Base-by-base conservation (phyloP, 495 filamentous ascomycete species). In the Aspergillus homomorphus region DNA sequence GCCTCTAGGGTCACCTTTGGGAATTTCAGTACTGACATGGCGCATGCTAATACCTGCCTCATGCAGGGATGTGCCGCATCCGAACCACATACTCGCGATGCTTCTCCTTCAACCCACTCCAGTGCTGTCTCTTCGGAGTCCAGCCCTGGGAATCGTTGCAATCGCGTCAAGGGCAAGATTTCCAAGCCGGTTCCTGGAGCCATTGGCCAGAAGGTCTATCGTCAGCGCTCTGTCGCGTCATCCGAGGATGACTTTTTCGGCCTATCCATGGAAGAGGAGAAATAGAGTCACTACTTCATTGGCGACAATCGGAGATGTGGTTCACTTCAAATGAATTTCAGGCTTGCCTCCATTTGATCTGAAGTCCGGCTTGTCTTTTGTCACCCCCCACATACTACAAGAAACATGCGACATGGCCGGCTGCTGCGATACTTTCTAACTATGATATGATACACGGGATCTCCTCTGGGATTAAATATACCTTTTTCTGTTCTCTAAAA, bases 41-140 rank as follows among this genome's bases (percentile, higher is more conserved):
- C 33, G 33, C 33, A 38, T 43, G 61, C 64, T 44, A 44, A 58
- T 33, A 15, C 56, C 19, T 57, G 54, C 21, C 48, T 42, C 28
- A 22, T 41, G 44, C 56, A 53, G 24, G 63, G 56, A 42, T 53
- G 53, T n/a, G 44, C 42, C 23, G 30, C 49, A 5, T 64, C 61
- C 4, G 61, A 64, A 19, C 46, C 67, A 50, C 59, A 62, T n/a
- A 61, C 57, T 42, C 67, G 67, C 8, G 58, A 53, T 33, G 53
- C 30, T 19, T 67, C 67, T 9, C 67, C 67, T 4, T 63, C 60
- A n/a, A 51, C 51, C 18, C 55, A 59, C 28, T 60, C 61, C 3
- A 42, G 49, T 12, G 51, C 51, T 30, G 24, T 49, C 2, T 63
- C 60, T 4, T 60, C 63, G 10, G 55, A 56, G 19, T 53, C 55